Conservation (phyloP, 805 yeast genomes). For the Barnettozyma californica region DNA sequence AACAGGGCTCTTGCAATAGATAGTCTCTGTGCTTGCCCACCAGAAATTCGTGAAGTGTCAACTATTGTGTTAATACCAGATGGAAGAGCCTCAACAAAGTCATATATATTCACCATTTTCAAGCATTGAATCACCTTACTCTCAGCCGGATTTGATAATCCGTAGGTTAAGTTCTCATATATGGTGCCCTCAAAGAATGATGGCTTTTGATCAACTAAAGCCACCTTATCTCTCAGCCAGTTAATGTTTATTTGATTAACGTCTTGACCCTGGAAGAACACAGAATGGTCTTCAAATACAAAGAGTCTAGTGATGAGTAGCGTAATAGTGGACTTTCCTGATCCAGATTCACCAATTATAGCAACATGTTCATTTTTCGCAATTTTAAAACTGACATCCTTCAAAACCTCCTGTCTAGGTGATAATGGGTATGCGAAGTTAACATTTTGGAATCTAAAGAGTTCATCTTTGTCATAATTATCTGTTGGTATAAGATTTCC, state of each 20-base stretch:
- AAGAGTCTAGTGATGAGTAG: slow-evolving; percentile 53
- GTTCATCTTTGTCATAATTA: slow-evolving; percentile 1
- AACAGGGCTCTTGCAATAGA: slow-evolving; percentile 80
- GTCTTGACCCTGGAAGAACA: slow-evolving; percentile 43
- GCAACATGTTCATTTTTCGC: slow-evolving; percentile 49
- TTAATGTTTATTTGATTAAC: slow-evolving; percentile 40
- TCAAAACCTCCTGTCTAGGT: slow-evolving; percentile 31
- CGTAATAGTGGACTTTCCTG: slow-evolving; percentile 82
- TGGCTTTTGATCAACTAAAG: slow-evolving; percentile 75
- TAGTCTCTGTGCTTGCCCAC: slow-evolving; percentile 87
- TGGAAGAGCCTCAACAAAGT: slow-evolving; percentile 50
- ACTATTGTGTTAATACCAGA: slow-evolving; percentile 56
- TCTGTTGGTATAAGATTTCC: slow-evolving; percentile 32
- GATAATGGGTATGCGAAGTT: slow-evolving; percentile 43
- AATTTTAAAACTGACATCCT: slow-evolving; percentile 39
- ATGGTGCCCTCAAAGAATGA: slow-evolving; percentile 70
- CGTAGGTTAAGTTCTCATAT: slow-evolving; percentile 65
- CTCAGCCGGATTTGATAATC: slow-evolving; percentile 34
- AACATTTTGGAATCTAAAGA: slow-evolving; percentile 40
- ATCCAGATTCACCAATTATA: slow-evolving; percentile 81
- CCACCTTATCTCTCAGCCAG: slow-evolving; percentile 47
- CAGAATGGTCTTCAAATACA: slow-evolving; percentile 31
- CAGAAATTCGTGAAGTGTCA: slow-evolving; percentile 56
- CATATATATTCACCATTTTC: slow-evolving; percentile 43
- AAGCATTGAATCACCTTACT: slow-evolving; percentile 35